Conservation (phyloP, 139 green algal genomes). For the Mesostigma viride region DNA sequence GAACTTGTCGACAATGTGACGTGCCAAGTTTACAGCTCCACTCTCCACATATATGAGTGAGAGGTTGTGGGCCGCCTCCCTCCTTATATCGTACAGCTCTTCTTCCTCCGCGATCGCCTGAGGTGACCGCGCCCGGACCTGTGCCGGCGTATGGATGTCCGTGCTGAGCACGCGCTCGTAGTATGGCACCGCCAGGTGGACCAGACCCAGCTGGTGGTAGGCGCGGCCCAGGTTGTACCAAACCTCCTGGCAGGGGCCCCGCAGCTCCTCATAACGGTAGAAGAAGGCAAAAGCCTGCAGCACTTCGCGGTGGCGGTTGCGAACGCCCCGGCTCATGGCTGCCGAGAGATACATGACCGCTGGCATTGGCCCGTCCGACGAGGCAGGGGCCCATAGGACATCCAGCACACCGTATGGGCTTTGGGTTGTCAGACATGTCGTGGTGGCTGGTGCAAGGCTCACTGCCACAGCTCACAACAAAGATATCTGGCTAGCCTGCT, state of each 20-base stretch:
- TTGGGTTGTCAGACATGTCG: no score
- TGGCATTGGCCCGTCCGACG: no score
- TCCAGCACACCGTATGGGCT: no score
- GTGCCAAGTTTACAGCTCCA: conserved; percentile 49
- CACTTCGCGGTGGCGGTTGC: conserved; percentile 14
- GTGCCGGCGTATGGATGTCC: background rate
- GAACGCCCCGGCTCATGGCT: background rate
- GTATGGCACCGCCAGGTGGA: conserved; percentile 55
- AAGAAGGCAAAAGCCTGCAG: conserved; percentile 61
- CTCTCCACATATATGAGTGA: conserved; percentile 51
- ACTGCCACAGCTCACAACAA: no score
- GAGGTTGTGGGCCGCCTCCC: conserved; percentile 72
- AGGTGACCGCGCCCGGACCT: background rate
- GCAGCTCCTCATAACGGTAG: conserved; percentile 35
- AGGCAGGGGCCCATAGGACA: no score
- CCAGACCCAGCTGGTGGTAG: conserved; percentile 48
- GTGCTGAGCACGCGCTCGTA: conserved; percentile 41
- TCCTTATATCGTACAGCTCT: conserved; percentile 29
- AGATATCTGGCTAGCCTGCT: no score
- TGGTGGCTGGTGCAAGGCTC: no score
- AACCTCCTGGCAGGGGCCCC: conserved; percentile 38
- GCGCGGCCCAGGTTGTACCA: conserved; percentile 73
- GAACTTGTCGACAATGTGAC: no score
- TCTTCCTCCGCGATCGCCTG: background rate
- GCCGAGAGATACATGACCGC: conserved; percentile 12